Percentiles rank a stretch among this genome's conserved stretches.
phyloP scores from a whole-genome alignment of 1,139 yeast species.

The Geotrichum bryndzae region DNA sequence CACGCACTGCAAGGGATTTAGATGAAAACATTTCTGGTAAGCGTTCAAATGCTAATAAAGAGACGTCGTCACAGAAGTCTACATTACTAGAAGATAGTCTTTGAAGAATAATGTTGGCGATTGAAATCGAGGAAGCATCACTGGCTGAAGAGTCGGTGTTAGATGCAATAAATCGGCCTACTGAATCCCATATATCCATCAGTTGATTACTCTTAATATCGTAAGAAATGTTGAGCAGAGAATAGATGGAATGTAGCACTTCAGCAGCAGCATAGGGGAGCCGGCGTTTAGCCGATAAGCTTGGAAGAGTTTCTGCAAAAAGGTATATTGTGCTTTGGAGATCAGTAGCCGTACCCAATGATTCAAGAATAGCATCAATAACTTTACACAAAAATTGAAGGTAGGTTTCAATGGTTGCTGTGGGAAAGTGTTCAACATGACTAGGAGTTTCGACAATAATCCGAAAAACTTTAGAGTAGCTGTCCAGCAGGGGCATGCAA shows the following conservation, averaged over 20 bases:
- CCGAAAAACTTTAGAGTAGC: constrained; percentile 10
- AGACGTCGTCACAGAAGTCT: constrained; percentile 6
- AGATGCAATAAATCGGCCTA: constrained; percentile 8
- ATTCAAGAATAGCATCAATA: constrained; percentile 9
- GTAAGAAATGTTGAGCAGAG: background rate
- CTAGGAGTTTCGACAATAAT: constrained; percentile 8
- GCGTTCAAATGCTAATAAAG: constrained; percentile 6
- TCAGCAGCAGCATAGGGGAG: constrained; percentile 13
- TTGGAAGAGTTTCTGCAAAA: constrained; percentile 3
- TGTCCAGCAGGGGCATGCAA: constrained; percentile 13
- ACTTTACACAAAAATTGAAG: constrained; percentile 11
- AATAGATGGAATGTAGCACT: constrained; percentile 4
- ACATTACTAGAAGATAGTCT: constrained; percentile 1
- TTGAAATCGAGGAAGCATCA: constrained; percentile 4
- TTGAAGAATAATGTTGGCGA: constrained; percentile 8
- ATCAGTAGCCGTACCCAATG: constrained; percentile 2
- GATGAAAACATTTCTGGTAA: constrained; percentile 7
- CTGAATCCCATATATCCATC: constrained; percentile 10
- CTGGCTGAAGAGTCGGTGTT: constrained; percentile 8
- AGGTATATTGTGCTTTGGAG: constrained; percentile 1
- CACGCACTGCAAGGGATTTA: constrained; percentile 6
- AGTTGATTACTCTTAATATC: constrained; percentile 7
- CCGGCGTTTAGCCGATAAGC: constrained; percentile 4
- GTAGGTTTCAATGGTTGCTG: background rate
- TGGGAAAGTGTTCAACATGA: constrained; percentile 12